Evolutionary conservation across 2,329 filamentous ascomycete genomes (phyloP).

Genomic region (Laburnicola sp.): DNA sequence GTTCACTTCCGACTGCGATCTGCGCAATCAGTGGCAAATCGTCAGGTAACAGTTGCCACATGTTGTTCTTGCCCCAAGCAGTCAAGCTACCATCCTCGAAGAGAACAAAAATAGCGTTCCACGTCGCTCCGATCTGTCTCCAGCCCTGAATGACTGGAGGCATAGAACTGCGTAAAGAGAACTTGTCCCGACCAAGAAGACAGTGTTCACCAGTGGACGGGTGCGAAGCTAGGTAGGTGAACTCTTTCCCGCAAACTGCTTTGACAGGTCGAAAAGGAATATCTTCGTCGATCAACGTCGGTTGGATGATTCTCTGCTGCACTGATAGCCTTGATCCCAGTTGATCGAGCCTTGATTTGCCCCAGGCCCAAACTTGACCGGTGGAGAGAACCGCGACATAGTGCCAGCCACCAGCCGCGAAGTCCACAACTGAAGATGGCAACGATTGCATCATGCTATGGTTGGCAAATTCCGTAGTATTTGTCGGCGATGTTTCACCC

Average conservation of each 20-base stretch:
- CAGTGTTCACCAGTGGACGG: slow-evolving; percentile 61
- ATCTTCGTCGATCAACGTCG: slow-evolving; percentile 34
- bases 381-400: slow-evolving; percentile 71
- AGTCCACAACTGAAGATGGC: slow-evolving; percentile 54
- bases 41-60: slow-evolving; percentile 73
- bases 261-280: slow-evolving; percentile 64
- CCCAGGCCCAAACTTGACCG: slow-evolving; percentile 86
- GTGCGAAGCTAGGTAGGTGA: slow-evolving; percentile 70
- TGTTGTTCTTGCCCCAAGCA: slow-evolving; percentile 83
- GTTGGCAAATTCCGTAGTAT: not conserved
- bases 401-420: slow-evolving; percentile 78
- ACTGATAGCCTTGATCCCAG: slow-evolving; percentile 59
- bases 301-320: slow-evolving; percentile 45
- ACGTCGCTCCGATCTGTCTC: slow-evolving; percentile 74
- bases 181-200: slow-evolving; percentile 77
- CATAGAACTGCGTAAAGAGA: slow-evolving; percentile 62
- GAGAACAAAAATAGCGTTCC: slow-evolving; percentile 79
- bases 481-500: slow-evolving; percentile 29
- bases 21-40: slow-evolving; percentile 61
- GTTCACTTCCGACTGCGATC: slow-evolving; percentile 87
- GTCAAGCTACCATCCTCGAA: slow-evolving; percentile 61
- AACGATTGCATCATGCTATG: not conserved
- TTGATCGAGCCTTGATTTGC: slow-evolving; percentile 82
- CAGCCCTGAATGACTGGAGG: slow-evolving; percentile 61
- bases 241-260: slow-evolving; percentile 80